phyloP scores from a whole-genome alignment of 202 grass and related monocot genomes.

The Zoysia matrella region DNA sequence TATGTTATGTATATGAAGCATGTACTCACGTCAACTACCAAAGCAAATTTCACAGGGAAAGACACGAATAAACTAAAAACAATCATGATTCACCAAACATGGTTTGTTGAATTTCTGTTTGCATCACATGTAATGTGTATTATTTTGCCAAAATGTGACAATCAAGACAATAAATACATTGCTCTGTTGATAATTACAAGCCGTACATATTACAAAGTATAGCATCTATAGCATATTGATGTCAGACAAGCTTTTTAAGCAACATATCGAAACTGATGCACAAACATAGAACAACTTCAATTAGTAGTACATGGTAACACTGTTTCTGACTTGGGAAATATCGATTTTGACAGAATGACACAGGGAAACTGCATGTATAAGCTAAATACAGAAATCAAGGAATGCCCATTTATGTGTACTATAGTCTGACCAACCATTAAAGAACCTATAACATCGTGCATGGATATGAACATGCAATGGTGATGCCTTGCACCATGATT shows the following conservation, averaged over 20 bases:
- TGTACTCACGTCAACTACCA: constrained; percentile 10
- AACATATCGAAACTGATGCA: constrained; percentile 12
- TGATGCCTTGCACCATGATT: not conserved
- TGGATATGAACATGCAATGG: not conserved
- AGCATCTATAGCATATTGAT: not conserved
- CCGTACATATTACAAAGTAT: not conserved
- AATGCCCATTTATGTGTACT: constrained; percentile 10
- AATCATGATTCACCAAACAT: constrained; percentile 6
- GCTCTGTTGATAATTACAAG: not conserved
- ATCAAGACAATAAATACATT: not conserved
- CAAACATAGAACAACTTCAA: not conserved
- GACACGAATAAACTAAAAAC: constrained; percentile 16
- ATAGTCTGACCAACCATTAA: not conserved
- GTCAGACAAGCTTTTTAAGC: not conserved
- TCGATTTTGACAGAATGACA: not conserved
- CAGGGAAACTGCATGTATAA: not conserved
- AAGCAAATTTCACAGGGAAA: constrained; percentile 19
- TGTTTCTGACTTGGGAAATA: constrained; percentile 11
- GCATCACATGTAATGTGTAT: not conserved
- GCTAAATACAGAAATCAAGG: constrained; percentile 20
- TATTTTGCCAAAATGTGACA: not conserved
- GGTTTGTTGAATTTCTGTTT: not conserved
- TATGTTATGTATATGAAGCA: constrained; percentile 20
- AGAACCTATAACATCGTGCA: not conserved
- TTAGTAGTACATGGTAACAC: not conserved